Percentiles rank a stretch among this genome's conserved stretches.
These are phyloP conservation scores for Excoecaria cochinchinensis DNA, from an alignment of 345 rosid species.

Conservation along the genomic window DNA sequence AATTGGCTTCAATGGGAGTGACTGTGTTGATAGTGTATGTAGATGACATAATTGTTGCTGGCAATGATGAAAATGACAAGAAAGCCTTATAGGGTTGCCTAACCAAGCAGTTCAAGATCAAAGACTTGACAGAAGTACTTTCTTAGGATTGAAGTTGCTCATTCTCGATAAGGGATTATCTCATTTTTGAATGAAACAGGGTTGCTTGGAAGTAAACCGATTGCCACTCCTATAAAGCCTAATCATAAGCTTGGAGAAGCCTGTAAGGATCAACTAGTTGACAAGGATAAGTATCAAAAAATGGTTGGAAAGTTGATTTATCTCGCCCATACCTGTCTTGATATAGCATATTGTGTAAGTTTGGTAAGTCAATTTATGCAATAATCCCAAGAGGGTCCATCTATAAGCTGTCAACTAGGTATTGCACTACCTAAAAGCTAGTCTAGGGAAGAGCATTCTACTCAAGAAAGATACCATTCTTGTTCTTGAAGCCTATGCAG, in stretches of 20 bases:
- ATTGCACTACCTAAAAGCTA: too few relatives aligned
- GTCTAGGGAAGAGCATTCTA: too few relatives aligned
- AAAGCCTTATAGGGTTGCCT: neutral
- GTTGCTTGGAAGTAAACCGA: neutral
- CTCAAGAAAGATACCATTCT: too few relatives aligned
- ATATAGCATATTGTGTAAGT: conserved; percentile 1
- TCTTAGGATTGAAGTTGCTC: neutral
- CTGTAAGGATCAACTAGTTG: neutral
- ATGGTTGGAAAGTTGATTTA: conserved; percentile 5
- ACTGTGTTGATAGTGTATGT: neutral
- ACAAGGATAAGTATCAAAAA: neutral
- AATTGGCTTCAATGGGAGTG: neutral
- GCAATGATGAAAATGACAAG: neutral
- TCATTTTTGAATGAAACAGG: neutral
- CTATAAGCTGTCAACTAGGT: neutral
- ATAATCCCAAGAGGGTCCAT: neutral
- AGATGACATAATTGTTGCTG: neutral
- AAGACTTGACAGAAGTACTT: neutral
- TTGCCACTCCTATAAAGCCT: conserved; percentile 1
- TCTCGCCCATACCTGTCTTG: neutral
- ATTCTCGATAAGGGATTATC: neutral
- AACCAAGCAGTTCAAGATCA: neutral
- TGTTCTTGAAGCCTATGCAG: too few relatives aligned
- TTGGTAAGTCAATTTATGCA: conserved; percentile 14
- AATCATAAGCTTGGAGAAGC: conserved; percentile 9